phyloP scores from a whole-genome alignment of 257 asterid genomes.

The Fraxinus americana region DNA sequence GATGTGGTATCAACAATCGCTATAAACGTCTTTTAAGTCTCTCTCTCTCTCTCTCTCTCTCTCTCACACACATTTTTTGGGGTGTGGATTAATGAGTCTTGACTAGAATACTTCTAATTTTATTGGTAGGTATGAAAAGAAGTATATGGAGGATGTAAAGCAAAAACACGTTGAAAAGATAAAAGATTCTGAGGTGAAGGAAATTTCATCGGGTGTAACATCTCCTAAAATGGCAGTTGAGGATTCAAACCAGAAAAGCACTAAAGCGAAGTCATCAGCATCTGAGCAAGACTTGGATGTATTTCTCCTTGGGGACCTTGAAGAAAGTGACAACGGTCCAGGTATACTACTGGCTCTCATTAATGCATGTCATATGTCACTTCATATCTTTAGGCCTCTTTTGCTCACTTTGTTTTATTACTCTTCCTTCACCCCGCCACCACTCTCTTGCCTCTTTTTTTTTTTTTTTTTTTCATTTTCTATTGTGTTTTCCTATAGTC shows the following conservation, averaged over 20 bases:
- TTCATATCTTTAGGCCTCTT: not conserved
- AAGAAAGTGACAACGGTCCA: conserved; percentile 49
- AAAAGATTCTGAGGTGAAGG: conserved; percentile 28
- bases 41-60: not conserved
- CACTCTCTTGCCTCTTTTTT: not conserved
- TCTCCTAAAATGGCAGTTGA: conserved; percentile 24
- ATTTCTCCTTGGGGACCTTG: conserved; percentile 50
- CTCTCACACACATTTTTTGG: too few species aligned
- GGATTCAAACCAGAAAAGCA: conserved; percentile 33
- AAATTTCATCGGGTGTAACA: conserved; percentile 31
- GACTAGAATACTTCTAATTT: conserved; percentile 8
- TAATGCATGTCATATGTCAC: not conserved
- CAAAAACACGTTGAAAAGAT: conserved; percentile 32
- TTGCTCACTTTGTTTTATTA: not conserved
- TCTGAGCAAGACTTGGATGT: conserved; percentile 57
- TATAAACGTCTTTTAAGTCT: not conserved
- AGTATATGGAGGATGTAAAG: conserved; percentile 35
- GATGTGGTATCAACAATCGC: not conserved
- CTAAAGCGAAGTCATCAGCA: conserved; percentile 27
- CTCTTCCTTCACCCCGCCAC: not conserved
- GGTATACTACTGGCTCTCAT: conserved; percentile 28
- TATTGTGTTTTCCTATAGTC: not conserved
- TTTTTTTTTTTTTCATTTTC: not conserved
- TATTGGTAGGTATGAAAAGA: conserved; percentile 42
- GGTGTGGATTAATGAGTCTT: not conserved